Evolutionary conservation across 805 yeast genomes (phyloP), one percentile per base, ranked within the genome.

Genomic region (Schwanniomyces pseudopolymorphus): DNA sequence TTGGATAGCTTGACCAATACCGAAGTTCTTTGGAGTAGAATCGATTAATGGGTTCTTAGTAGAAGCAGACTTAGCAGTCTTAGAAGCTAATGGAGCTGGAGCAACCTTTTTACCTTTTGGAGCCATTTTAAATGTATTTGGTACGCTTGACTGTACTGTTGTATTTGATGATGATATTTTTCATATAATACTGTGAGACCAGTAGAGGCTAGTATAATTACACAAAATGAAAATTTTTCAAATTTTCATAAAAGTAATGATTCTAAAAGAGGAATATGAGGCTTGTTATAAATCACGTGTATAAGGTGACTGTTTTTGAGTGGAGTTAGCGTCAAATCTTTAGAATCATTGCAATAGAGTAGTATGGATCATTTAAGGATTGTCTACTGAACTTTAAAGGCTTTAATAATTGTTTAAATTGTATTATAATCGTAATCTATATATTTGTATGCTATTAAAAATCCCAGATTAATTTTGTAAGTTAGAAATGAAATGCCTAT

Each of bases 61-160:
- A 53, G 66, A 49, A 45, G 60, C 56, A 45, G 64, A 50, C 56
- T 57, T 57, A 47, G 61, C 43, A 61, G 75, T 63, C 78, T 87
- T 82, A 63, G 88, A 70, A 70, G 96, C 90, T 74, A 90, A 86
- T 77, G 99, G 99, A 74, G 97, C 92, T 82, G 97, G 96, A 68
- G 97, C 97, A 68, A 89, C 96, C 84, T 89, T 90, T 81, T 81
- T 84, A 56, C 72, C 73, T 58, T 65, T 66, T 60, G 74, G 73
- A 58, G 74, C 73, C 73, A 69, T 68, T 38, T 52, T 66, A 42
- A 22, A 16, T 38, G 27, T n/a, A 24, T 22, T 38, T 38, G 40
- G 40, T 22, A 22, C 28, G 40, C 19, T 38, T 38, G 20, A 20
- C 39, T 36, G 14, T 36, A 20, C 20, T n/a, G 19, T 36, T 36